These are phyloP conservation scores for Boletus eberwhitei DNA, from an alignment of 768 basidiomycete species.

Conservation along the genomic window DNA sequence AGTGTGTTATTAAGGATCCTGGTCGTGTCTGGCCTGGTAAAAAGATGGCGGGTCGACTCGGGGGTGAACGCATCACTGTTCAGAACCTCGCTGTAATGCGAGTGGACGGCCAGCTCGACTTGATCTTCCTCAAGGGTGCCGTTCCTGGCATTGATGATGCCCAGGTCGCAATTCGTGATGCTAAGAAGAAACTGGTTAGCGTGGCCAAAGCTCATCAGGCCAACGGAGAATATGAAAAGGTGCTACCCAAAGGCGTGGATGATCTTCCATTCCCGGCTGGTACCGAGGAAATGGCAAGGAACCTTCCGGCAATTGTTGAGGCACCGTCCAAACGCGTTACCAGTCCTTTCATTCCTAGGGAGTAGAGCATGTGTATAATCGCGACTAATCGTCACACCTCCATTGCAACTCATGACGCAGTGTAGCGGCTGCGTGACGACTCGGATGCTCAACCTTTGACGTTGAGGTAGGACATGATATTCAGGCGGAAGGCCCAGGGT, in stretches of 20 bases:
- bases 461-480: neutral
- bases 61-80: conserved; percentile 72
- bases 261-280: conserved; percentile 93
- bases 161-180: conserved; percentile 81
- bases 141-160: conserved; percentile 89
- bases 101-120: conserved; percentile 80
- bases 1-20: conserved; percentile 63
- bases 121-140: conserved; percentile 88
- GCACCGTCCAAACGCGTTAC: conserved; percentile 71
- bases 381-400: conserved; percentile 2
- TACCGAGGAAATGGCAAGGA: conserved; percentile 68
- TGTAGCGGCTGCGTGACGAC: neutral
- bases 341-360: conserved; percentile 77
- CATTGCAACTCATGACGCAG: neutral
- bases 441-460: neutral
- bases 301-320: conserved; percentile 61
- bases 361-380: conserved; percentile 35
- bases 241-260: conserved; percentile 77
- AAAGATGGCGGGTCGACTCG: conserved; percentile 97
- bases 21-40: conserved; percentile 96
- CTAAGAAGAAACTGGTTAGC: conserved; percentile 80
- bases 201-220: conserved; percentile 61
- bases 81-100: conserved; percentile 90
- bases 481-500: neutral
- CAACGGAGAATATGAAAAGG: conserved; percentile 70